Base-by-base conservation (phyloP, 495 filamentous ascomycete genomes). In the Viridothelium virens region DNA sequence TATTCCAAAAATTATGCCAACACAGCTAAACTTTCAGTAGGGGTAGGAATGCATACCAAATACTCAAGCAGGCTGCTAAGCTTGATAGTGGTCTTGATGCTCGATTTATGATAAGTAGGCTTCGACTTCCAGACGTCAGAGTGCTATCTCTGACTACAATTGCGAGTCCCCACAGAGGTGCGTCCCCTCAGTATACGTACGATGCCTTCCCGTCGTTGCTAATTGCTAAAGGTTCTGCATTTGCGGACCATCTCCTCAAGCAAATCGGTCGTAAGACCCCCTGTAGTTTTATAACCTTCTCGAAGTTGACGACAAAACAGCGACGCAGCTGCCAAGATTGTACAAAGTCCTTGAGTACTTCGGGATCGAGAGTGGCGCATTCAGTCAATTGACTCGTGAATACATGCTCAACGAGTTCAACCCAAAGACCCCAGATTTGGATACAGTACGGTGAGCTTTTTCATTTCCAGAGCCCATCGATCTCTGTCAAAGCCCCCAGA, bases 321-420 rank as follows among this genome's bases (percentile, higher is more conserved):
- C 66, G 4, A 65, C 50, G 38, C 77, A 79, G 39, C 76, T 96
- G 33, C 86, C 90, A 1, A 82, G 82, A 34, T 71, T 96, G 25
- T 96, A 94, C 73, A 82, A 85, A 46, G 74, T 84, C 25, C 81
- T 92, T 31, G 81, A 89, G 61, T 76, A 76, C 18, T 77, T 91
- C 7, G 86, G 86, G 0, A 79, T 96, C 62, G 87, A 92, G 70
- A 90, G 89, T 0, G 90, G 84, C 1, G 93, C 92, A 1, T 98
- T 97, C 74, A 77, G 80, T 34, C 92, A 98, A 75, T 76, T 98
- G 33, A 97, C 93, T 0, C 82, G 81, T 12, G 78, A 80, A 66
- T 95, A 96, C 77, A 96, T 96, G 91, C 66, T 73, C 10, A 82
- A 89, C 25, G 81, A 82, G 9, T 98, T 98, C 80, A 98, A 97